Conservation (phyloP, 768 basidiomycete species). For the Macrolepiota dolichaula region DNA sequence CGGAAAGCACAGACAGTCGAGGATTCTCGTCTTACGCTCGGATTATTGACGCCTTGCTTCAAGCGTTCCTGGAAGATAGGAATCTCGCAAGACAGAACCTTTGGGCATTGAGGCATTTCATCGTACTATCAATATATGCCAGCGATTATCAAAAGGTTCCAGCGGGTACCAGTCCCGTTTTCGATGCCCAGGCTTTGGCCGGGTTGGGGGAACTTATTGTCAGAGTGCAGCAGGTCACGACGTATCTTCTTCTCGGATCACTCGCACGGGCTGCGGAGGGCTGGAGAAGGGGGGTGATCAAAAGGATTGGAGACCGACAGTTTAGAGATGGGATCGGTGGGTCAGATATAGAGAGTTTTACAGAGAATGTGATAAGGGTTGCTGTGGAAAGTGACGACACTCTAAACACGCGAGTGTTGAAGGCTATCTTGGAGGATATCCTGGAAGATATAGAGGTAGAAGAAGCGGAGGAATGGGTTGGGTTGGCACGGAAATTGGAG, state of each 20-base stretch:
- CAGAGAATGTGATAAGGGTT: conserved; percentile 31
- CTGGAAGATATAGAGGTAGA: conserved; percentile 53
- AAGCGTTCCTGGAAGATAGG: conserved; percentile 55
- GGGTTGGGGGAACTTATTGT: conserved; percentile 31
- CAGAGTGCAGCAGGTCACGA: conserved; percentile 48
- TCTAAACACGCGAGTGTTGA: conserved; percentile 57
- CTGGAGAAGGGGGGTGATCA: conserved; percentile 6
- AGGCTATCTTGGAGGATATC: conserved; percentile 55
- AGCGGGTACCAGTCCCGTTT: conserved; percentile 40
- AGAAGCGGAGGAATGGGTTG: conserved; percentile 79
- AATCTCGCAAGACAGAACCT: conserved; percentile 52
- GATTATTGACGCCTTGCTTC: conserved; percentile 50
- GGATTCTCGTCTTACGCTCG: conserved; percentile 69
- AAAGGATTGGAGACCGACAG: not conserved
- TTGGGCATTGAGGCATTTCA: conserved; percentile 69
- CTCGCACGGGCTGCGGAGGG: conserved; percentile 9
- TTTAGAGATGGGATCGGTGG: conserved; percentile 20
- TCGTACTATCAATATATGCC: conserved; percentile 59
- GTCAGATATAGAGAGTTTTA: conserved; percentile 47
- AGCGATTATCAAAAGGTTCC: conserved; percentile 58
- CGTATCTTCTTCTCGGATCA: conserved; percentile 55
- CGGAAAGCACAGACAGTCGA: conserved; percentile 33
- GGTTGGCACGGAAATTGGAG: conserved; percentile 62
- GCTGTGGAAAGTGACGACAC: conserved; percentile 40
- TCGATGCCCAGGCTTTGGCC: conserved; percentile 26